Percentiles rank a stretch among this genome's conserved stretches.
phyloP scores from a whole-genome alignment of 257 asterid species.

The Plantago major region DNA sequence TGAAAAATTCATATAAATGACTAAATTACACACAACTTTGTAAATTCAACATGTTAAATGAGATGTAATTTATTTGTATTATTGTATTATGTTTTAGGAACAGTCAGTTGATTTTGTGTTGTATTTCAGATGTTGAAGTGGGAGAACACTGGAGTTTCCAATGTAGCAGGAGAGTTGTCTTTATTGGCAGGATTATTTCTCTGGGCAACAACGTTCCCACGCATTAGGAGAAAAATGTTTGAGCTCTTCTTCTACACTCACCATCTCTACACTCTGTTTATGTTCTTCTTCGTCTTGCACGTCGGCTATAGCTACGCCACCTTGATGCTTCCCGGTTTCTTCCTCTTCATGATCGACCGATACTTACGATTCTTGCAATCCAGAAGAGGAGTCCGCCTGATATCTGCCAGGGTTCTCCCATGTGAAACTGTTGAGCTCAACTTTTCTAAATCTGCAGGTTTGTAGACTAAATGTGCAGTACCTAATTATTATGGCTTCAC shows the following conservation, averaged over 20 bases:
- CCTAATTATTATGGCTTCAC: background rate
- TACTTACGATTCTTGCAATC: slow-evolving; percentile 75
- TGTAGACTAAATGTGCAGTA: background rate
- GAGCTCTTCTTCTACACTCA: slow-evolving; percentile 88
- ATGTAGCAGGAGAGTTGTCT: slow-evolving; percentile 79
- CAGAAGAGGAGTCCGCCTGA: slow-evolving; percentile 42
- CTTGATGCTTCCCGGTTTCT: slow-evolving; percentile 83
- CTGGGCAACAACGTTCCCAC: slow-evolving; percentile 67
- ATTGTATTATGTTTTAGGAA: no score
- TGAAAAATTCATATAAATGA: no score
- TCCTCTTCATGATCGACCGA: slow-evolving; percentile 75
- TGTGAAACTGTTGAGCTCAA: slow-evolving; percentile 61
- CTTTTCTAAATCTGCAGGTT: slow-evolving; percentile 65
- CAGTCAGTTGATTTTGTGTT: background rate
- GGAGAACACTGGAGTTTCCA: slow-evolving; percentile 54
- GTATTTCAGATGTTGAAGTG: slow-evolving; percentile 56
- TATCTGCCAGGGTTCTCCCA: slow-evolving; percentile 60
- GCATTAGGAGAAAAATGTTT: slow-evolving; percentile 64
- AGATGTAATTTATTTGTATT: no score
- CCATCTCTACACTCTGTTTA: slow-evolving; percentile 58
- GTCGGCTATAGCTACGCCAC: slow-evolving; percentile 46
- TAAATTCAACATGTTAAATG: no score
- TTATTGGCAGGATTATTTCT: slow-evolving; percentile 52
- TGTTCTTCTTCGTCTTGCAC: slow-evolving; percentile 72
- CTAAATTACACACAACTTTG: no score